Evolutionary conservation across 257 asterid species (phyloP), one percentile per base, ranked within the genome.

Genomic region (Jasminum sambac): DNA sequence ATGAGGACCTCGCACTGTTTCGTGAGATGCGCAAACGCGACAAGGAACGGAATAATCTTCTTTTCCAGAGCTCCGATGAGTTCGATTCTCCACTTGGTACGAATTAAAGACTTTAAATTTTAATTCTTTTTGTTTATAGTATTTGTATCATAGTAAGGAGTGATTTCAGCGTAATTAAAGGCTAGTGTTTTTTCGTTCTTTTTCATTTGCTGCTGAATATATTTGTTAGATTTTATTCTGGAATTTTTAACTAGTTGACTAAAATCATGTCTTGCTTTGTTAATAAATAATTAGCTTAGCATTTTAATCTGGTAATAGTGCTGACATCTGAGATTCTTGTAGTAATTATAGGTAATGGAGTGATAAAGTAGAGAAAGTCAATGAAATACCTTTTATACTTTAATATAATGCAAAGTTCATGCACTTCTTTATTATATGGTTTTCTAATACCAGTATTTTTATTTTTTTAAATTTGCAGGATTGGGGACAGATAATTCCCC

Each of bases 1-100:
- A 93, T 66, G 97, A 93, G 67, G 97, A 93, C 71, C 86, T 93
- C 76, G 90, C 96, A 6, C 78, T 93, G 84, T 93, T 93, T 77
- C 81, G 90, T 36, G 98, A 93, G 84, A 89, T 93, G 98, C 84
- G 94, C 69, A 87, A 68, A 76, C 95, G 90, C 42, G 98, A 93
- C 80, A 90, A 90, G 75, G 97, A 85, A 63, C 81, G 94, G 78
- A 81, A 74, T 69, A 80, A 80, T 82, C 92, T 83, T 78, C 86
- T 90, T 46, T 89, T 86, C 63, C 89, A 87, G 71, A 87, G 71
- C 84, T 78, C 95, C 46, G 91, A 93, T 66, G 96, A 88, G 71
- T 87, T 93, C 68, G 97, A 89, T 82, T 81, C 89, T 83, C 84
- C 94, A 8, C 83, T 86, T 66, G 96, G 96, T 92, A 82, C 37